Percentiles rank a stretch among this genome's conserved stretches.
phyloP scores from a whole-genome alignment of 257 asterid genomes.

The Petunia secreta region DNA sequence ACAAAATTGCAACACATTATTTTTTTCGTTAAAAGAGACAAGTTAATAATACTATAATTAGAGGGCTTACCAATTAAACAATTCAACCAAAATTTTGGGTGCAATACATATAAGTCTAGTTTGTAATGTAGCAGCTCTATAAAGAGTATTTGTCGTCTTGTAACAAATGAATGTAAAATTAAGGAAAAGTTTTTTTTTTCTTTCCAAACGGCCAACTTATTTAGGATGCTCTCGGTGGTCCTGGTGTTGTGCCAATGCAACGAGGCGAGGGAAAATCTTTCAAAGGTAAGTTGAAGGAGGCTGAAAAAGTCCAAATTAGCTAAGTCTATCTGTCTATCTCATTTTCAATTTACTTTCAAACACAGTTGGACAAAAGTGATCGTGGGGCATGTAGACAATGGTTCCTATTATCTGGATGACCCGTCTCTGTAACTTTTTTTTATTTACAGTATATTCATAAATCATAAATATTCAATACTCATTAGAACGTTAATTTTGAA shows the following conservation, averaged over 20 bases:
- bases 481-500: too few relatives aligned
- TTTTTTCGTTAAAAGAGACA: not conserved
- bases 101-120: not conserved
- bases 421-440: not conserved
- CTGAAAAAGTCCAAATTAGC: not conserved
- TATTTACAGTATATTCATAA: too few relatives aligned
- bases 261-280: not conserved
- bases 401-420: not conserved
- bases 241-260: not conserved
- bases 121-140: too few relatives aligned
- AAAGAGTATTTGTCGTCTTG: not conserved
- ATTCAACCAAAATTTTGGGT: not conserved
- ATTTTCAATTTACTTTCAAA: conserved; percentile 22
- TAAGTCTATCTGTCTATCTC: conserved; percentile 19
- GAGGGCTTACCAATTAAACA: not conserved
- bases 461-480: too few relatives aligned
- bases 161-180: not conserved
- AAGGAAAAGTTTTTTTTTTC: not conserved
- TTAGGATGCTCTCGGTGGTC: conserved; percentile 14
- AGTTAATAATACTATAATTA: not conserved
- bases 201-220: not conserved
- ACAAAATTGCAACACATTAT: too few relatives aligned
- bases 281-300: not conserved
- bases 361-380: not conserved
- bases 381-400: not conserved